These are phyloP conservation scores for Adenanthera pavonina DNA, from an alignment of 306 rosid genomes.

Conservation along the genomic window DNA sequence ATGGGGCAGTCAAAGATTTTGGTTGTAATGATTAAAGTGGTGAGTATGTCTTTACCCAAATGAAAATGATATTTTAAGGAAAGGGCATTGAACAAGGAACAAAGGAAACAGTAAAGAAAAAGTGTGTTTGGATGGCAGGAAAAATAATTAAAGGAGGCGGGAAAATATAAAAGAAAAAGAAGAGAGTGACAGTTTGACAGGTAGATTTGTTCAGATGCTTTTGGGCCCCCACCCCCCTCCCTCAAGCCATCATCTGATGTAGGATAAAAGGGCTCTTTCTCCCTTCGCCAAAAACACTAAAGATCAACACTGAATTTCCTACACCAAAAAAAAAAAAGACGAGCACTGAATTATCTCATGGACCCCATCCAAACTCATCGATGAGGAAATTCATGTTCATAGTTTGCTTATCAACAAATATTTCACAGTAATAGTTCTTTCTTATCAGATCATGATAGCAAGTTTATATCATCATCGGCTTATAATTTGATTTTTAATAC, in stretches of 20 bases:
- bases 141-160: slow-evolving; percentile 41
- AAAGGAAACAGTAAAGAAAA: slow-evolving; percentile 72
- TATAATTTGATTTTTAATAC: not conserved
- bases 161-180: slow-evolving; percentile 58
- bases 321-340: slow-evolving; percentile 30
- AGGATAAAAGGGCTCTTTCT: slow-evolving; percentile 70
- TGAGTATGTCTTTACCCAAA: slow-evolving; percentile 62
- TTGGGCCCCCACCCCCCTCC: slow-evolving; percentile 46
- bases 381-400: not conserved
- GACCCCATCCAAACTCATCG: slow-evolving; percentile 1
- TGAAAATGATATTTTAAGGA: slow-evolving; percentile 95
- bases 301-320: too few relatives aligned
- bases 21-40: slow-evolving; percentile 80
- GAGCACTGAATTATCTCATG: slow-evolving; percentile 31
- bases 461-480: not conserved
- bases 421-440: too few relatives aligned
- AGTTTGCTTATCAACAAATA: not conserved
- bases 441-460: too few relatives aligned
- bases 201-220: slow-evolving; percentile 60
- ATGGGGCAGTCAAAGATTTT: slow-evolving; percentile 81
- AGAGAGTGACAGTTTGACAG: slow-evolving; percentile 70
- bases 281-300: not conserved
- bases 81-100: slow-evolving; percentile 60
- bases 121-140: slow-evolving; percentile 61
- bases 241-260: slow-evolving; percentile 52